Conservation (phyloP, 2,329 filamentous ascomycete species). For the Dryadomyces quercivorus region DNA sequence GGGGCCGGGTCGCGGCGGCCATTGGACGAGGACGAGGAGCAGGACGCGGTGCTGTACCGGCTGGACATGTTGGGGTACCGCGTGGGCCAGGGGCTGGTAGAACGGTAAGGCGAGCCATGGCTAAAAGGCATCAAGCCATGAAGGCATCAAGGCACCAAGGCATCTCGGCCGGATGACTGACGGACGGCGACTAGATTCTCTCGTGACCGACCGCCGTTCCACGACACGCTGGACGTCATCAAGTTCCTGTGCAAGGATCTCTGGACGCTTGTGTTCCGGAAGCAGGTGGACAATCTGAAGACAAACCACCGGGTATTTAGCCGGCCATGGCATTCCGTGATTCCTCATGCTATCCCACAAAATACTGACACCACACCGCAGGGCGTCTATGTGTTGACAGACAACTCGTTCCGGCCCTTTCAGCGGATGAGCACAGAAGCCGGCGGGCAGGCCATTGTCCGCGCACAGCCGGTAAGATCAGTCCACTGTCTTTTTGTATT, state of each 20-base stretch:
- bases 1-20: slow-evolving; percentile 16
- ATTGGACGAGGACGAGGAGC: slow-evolving; percentile 66
- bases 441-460: slow-evolving; percentile 57
- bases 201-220: slow-evolving; percentile 73
- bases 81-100: slow-evolving; percentile 83
- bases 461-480: slow-evolving; percentile 63
- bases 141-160: too few species aligned
- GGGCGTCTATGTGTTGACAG: slow-evolving; percentile 93
- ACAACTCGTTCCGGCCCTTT: slow-evolving; percentile 82
- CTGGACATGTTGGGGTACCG: slow-evolving; percentile 80
- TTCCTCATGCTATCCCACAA: neutral
- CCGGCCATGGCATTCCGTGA: neutral
- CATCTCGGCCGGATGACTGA: neutral
- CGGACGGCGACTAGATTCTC: slow-evolving; percentile 48
- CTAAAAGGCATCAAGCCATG: too few species aligned
- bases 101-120: slow-evolving; percentile 48
- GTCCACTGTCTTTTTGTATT: too few species aligned
- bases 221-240: slow-evolving; percentile 86
- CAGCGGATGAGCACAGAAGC: slow-evolving; percentile 77
- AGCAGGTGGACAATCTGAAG: slow-evolving; percentile 97
- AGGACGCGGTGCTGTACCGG: slow-evolving; percentile 75
- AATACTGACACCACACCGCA: slow-evolving; percentile 20
- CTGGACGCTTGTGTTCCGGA: slow-evolving; percentile 87
- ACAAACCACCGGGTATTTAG: slow-evolving; percentile 76
- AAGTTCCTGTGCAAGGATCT: slow-evolving; percentile 99